Percentiles rank a stretch among this genome's conserved stretches.
These are phyloP conservation scores for Metarhizium humberi DNA, from an alignment of 2,329 filamentous ascomycete genomes.

Conservation along the genomic window DNA sequence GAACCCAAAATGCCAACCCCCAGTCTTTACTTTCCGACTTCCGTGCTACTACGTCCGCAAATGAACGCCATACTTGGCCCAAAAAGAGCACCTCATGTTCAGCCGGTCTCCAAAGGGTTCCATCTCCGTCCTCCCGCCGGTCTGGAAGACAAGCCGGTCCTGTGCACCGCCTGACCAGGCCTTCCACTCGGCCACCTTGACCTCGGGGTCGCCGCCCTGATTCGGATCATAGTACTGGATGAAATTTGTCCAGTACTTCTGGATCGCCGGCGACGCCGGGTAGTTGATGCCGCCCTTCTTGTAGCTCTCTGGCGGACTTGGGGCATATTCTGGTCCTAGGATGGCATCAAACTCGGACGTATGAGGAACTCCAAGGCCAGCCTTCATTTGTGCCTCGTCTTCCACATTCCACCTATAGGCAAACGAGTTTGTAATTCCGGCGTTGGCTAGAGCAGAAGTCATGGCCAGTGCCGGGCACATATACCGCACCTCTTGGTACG, in stretches of 20 bases:
- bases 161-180: constrained; percentile 22
- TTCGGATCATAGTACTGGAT: constrained; percentile 61
- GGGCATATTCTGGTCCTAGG: constrained; percentile 50
- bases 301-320: constrained; percentile 49
- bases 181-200: constrained; percentile 29
- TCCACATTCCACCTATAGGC: constrained; percentile 63
- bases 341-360: constrained; percentile 58
- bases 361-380: constrained; percentile 56
- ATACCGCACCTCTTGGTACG: constrained; percentile 25
- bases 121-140: constrained; percentile 28
- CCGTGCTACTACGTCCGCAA: constrained; percentile 10
- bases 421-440: constrained; percentile 38
- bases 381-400: constrained; percentile 40
- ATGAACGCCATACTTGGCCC: constrained; percentile 10
- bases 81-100: constrained; percentile 18
- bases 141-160: constrained; percentile 30
- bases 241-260: constrained; percentile 69
- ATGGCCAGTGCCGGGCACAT: constrained; percentile 25
- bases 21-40: too few species aligned
- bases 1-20: too few species aligned
- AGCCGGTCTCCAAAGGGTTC: constrained; percentile 20
- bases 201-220: constrained; percentile 13
- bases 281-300: constrained; percentile 40
- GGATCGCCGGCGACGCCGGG: constrained; percentile 48
- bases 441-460: constrained; percentile 16